phyloP scores from a whole-genome alignment of 148 eudicot genomes.

The Amaranthus palmeri region DNA sequence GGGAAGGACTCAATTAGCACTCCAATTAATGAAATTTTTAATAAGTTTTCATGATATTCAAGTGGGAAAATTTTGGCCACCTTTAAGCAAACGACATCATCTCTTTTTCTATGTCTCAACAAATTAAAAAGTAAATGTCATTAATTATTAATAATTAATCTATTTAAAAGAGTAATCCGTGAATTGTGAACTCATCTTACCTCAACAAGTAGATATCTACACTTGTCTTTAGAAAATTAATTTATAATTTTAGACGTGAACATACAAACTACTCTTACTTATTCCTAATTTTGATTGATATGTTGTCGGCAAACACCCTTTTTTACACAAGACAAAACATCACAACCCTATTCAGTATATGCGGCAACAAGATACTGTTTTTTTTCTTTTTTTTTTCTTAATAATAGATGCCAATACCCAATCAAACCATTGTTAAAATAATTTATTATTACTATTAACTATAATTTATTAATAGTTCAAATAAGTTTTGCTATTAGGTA shows the following conservation, averaged over 20 bases:
- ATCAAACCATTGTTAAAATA: too few species aligned
- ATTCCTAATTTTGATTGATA: not conserved
- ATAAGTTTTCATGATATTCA: not conserved
- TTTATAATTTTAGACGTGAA: not conserved
- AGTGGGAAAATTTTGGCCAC: conserved; percentile 7
- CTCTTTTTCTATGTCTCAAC: not conserved
- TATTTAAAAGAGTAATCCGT: not conserved
- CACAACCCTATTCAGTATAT: not conserved
- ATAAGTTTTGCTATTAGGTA: too few species aligned
- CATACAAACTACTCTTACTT: conserved; percentile 6
- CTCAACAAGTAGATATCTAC: not conserved
- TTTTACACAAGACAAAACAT: not conserved
- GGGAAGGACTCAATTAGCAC: conserved; percentile 19
- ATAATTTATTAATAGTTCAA: too few species aligned
- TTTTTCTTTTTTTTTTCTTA: too few species aligned
- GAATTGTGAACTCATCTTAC: conserved; percentile 13
- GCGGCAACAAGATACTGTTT: not conserved
- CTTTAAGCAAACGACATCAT: conserved; percentile 16
- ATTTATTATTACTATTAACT: too few species aligned
- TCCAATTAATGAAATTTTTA: not conserved
- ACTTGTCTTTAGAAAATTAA: not conserved
- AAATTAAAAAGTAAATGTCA: not conserved
- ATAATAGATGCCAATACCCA: too few species aligned
- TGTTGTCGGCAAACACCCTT: not conserved
- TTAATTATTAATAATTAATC: conserved; percentile 1